These are phyloP conservation scores for Yamadazyma jaroonii DNA, from an alignment of 1,139 yeast genomes.

Conservation along the genomic window DNA sequence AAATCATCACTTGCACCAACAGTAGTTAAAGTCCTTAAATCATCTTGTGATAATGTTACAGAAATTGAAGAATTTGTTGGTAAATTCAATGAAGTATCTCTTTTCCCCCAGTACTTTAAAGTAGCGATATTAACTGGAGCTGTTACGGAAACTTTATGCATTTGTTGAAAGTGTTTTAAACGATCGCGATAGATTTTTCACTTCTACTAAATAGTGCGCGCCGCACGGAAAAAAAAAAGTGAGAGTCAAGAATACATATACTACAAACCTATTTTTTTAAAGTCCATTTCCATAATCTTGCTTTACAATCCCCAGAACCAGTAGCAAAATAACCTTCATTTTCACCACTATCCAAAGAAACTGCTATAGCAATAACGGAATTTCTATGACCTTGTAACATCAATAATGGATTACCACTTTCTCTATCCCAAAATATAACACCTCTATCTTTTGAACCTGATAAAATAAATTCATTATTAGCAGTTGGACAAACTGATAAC, in stretches of 20 bases:
- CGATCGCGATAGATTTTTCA: conserved; percentile 3
- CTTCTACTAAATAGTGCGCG: neutral
- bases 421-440: conserved; percentile 95
- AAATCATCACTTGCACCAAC: conserved; percentile 67
- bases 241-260: neutral
- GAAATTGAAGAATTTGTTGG: conserved; percentile 97
- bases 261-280: conserved; percentile 9
- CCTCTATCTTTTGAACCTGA: conserved; percentile 98
- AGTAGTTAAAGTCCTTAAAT: conserved; percentile 86
- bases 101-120: conserved; percentile 96
- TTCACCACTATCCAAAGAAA: conserved; percentile 70
- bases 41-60: conserved; percentile 87
- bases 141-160: conserved; percentile 73
- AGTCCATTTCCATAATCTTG: conserved; percentile 88
- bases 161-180: neutral
- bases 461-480: conserved; percentile 86
- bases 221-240: too few species aligned
- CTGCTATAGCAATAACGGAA: conserved; percentile 93
- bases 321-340: conserved; percentile 86
- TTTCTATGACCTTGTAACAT: conserved; percentile 98
- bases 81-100: conserved; percentile 80
- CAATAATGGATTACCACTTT: conserved; percentile 86
- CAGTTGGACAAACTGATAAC: conserved; percentile 89
- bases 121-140: conserved; percentile 99
- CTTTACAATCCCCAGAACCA: conserved; percentile 97